These are phyloP conservation scores for Leccinum broughii DNA, from an alignment of 768 basidiomycete genomes.

Conservation along the genomic window DNA sequence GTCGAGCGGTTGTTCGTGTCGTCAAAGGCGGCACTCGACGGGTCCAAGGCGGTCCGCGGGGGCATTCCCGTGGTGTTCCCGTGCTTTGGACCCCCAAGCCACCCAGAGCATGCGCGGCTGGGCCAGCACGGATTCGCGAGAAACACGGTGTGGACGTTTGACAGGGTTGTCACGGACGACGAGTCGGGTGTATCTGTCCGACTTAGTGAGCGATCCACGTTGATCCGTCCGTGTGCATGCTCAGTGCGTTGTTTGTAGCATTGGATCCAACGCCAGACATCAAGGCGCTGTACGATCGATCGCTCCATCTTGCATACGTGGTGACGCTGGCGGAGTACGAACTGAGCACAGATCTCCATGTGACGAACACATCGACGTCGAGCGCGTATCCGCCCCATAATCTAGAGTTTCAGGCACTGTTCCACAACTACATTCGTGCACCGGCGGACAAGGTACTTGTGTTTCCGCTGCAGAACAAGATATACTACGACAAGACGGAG, in stretches of 20 bases:
- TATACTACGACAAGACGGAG: slow-evolving; percentile 84
- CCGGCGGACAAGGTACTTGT: slow-evolving; percentile 61
- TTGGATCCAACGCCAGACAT: slow-evolving; percentile 66
- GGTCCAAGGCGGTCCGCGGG: slow-evolving; percentile 70
- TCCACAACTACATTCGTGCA: slow-evolving; percentile 87
- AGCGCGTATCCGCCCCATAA: slow-evolving; percentile 37
- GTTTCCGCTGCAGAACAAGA: slow-evolving; percentile 59
- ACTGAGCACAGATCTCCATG: slow-evolving; percentile 77
- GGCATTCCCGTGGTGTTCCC: slow-evolving; percentile 72
- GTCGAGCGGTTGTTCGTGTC: slow-evolving; percentile 82
- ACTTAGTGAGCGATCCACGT: slow-evolving; percentile 54
- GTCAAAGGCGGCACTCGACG: slow-evolving; percentile 75
- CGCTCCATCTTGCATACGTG: slow-evolving; percentile 77
- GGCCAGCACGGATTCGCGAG: slow-evolving; percentile 92
- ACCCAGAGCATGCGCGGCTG: slow-evolving; percentile 68
- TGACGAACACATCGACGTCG: slow-evolving; percentile 64
- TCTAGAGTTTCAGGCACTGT: slow-evolving; percentile 87
- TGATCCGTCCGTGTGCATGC: background rate
- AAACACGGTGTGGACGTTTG: slow-evolving; percentile 70
- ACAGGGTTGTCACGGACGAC: slow-evolving; percentile 63
- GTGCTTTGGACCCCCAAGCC: slow-evolving; percentile 85
- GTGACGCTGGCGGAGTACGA: slow-evolving; percentile 75
- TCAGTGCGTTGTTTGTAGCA: slow-evolving; percentile 38
- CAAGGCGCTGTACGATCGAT: slow-evolving; percentile 53
- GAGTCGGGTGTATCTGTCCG: slow-evolving; percentile 72